phyloP scores from a whole-genome alignment of 2,329 filamentous ascomycete genomes.

The Ophiostoma montium region DNA sequence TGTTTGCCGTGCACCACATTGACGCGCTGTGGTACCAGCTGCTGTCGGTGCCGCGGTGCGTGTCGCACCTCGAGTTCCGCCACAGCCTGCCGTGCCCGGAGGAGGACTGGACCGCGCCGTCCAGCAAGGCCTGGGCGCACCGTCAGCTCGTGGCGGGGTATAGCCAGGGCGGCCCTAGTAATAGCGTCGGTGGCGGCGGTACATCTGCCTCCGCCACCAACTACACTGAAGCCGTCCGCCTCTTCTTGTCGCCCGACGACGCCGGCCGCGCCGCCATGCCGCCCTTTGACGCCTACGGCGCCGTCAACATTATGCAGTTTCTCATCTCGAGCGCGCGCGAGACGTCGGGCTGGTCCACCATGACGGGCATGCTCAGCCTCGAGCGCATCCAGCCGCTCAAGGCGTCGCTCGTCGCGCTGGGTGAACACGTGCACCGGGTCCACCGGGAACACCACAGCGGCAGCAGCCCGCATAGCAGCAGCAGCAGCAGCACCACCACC shows the following conservation, averaged over 20 bases:
- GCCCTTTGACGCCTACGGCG: conserved; percentile 25
- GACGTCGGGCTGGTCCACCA: conserved; percentile 28
- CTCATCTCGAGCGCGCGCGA: conserved; percentile 27
- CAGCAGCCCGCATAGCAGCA: no score
- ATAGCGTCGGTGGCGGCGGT: no score
- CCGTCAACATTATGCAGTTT: conserved; percentile 27
- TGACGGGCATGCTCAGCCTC: conserved; percentile 26
- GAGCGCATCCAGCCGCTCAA: conserved; percentile 23
- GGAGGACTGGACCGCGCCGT: conserved; percentile 23
- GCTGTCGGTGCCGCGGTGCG: conserved; percentile 22
- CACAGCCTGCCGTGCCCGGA: conserved; percentile 27
- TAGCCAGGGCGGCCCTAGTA: no score
- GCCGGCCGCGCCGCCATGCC: conserved; percentile 16
- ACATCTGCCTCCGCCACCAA: background rate
- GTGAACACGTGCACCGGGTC: conserved; percentile 19
- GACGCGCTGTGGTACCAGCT: conserved; percentile 30
- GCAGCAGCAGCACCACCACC: no score
- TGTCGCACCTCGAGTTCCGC: conserved; percentile 29
- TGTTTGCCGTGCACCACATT: conserved; percentile 28
- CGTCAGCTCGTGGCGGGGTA: conserved; percentile 15
- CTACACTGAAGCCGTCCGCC: conserved; percentile 24
- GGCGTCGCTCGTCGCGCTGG: conserved; percentile 22
- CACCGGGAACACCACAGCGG: no score
- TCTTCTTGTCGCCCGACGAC: conserved; percentile 21
- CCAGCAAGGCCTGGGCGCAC: conserved; percentile 23